A percentile compares a stretch with the other conserved stretches of the same genome.
phyloP scores from a whole-genome alignment of 2,329 filamentous ascomycete species.

The Colletotrichum theobromicola region DNA sequence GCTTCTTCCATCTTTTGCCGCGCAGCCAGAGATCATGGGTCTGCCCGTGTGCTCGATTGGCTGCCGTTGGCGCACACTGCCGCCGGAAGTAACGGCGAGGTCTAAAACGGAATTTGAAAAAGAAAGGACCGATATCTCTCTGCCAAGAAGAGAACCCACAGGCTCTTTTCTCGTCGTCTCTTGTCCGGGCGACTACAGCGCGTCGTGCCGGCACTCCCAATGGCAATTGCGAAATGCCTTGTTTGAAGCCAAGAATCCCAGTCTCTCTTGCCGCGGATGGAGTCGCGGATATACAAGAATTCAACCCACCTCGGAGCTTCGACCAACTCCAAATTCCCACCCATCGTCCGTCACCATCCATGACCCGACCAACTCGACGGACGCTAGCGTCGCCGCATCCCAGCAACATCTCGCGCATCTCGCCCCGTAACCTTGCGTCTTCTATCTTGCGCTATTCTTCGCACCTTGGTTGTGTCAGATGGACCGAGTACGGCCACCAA shows the following conservation, averaged over 20 bases:
- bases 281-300: constrained; percentile 17
- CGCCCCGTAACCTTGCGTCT: background rate
- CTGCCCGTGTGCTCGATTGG: constrained; percentile 9
- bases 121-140: background rate
- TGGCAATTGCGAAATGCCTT: constrained; percentile 3
- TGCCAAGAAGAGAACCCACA: background rate
- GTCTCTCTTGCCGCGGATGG: constrained; percentile 3
- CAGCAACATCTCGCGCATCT: background rate
- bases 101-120: background rate
- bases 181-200: background rate
- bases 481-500: background rate
- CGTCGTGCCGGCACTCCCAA: background rate
- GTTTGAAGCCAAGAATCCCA: background rate
- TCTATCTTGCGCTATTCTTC: background rate
- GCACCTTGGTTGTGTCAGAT: background rate
- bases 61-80: constrained; percentile 13
- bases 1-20: background rate
- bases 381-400: background rate
- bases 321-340: background rate
- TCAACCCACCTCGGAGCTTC: background rate
- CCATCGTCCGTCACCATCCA: background rate
- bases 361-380: background rate
- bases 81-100: background rate
- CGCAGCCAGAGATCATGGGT: background rate
- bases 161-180: background rate